Evolutionary conservation across 2,329 filamentous ascomycete species (phyloP), one percentile per base, ranked within the genome.

Genomic region (Pseudocercospora crystallina): DNA sequence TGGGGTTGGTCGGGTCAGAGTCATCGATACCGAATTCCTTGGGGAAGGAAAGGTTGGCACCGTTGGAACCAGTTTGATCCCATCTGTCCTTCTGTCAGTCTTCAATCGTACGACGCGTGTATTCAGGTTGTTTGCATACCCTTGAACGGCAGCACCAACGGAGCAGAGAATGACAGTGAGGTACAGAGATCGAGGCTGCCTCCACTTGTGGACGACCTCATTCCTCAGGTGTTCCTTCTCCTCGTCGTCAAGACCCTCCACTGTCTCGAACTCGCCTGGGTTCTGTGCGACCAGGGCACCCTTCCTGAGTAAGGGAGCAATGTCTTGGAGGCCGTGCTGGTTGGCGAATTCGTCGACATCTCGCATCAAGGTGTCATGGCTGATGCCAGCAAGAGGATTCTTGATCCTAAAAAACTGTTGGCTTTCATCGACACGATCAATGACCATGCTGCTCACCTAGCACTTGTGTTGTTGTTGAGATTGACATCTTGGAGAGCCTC

Each of bases 231-330:
- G 59, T 9, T 66, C 62, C 36, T 68, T 75, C 40, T 80, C 78
- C 0, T 65, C 64, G 4, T 75, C 71, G 9, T 66, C 65, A 10
- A 80, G 61, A 15, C 78, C 75, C 0, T 69, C 68, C 1, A 84
- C 68, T 4, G 72, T 66, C 41, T 80, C 74, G 35, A 76, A 79
- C 1, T 67, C 67, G n/a, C 72, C 68, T 0, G 80, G 79, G 17
- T 76, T 69, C 46, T 80, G 78, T 8, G 78, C 76, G n/a, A 80
- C 68, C 32, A 80, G 59, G 11, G 78, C 78, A 9, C 76, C 76
- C 56, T 79, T 79, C 31, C 73, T 71, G 51, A 82, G 79, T 15
- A 60, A 65, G 4, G 76, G 75, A 11, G 78, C 63, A n/a, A 78
- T 17, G 82, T 57, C 0, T 69, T 46, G 33, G 14, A 57, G 49